Base-by-base conservation (phyloP, 345 rosid genomes). In the Salix caprea region DNA sequence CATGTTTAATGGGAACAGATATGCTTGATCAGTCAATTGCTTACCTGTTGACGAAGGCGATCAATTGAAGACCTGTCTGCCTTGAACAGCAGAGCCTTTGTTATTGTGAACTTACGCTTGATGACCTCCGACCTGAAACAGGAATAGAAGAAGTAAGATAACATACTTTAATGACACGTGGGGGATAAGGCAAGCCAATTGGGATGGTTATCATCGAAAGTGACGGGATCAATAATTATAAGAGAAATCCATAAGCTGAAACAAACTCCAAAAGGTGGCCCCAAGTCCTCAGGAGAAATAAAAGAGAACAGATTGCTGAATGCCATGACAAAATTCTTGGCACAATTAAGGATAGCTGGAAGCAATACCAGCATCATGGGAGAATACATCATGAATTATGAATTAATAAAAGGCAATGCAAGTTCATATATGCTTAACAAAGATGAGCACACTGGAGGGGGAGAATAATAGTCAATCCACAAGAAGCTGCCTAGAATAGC, bases 41-140 rank as follows among this genome's bases (percentile, higher is more conserved):
- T 80, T 65, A 94, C 98, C 92, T 94, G 97, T 73, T 94, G 96
- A 62, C 86, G 88, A 77, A 91, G 76, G 72, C 98, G 90, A 78
- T 94, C 97, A 74, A 90, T 80, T 56, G 97, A 91, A 56, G 97
- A 94, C 77, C 94, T 86, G 77, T 94, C 94, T 61, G 98, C 97
- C 88, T 91, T 94, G 71, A 85, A 78, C 39, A 94, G 88, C 74
- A 94, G 84, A 74, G 94, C 97, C 84, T 87, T 94, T 76, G 92
- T 83, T 84, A 94, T 90, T 5, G 92, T 87, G 70, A 88, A 92
- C 84, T 82, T 94, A n/a, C 98, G 93, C 74, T 92, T 91, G 70
- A 91, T 85, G 66, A 86, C 87, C 89, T 89, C 91, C 0, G 93
- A 90, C 82, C 98, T 94, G 86, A 2, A 13, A 39, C 10, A 64